Base-by-base conservation (phyloP, 176 grass and related monocot genomes). In the Metroxylon sagu region DNA sequence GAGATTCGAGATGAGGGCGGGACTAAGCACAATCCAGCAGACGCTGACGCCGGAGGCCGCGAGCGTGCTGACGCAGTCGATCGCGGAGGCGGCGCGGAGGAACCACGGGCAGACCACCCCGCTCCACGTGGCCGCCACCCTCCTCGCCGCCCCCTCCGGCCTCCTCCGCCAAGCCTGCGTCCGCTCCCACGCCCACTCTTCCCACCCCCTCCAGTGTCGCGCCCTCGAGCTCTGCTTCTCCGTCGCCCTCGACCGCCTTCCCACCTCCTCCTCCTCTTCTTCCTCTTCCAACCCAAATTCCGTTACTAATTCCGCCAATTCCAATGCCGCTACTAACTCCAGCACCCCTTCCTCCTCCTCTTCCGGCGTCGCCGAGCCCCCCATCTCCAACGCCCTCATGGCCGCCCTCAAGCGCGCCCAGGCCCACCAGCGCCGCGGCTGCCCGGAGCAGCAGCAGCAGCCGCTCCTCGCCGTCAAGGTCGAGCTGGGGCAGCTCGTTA, bases 1-100 rank as follows among this genome's bases (percentile, higher is more conserved):
- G 49, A 66, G 49, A 67, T 43, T 43, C 35, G 59, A 66, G 58
- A 95, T 95, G 90, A 89, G 90, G 86, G 71, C 82, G 43, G 90
- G 88, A 82, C 80, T 95, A 70, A 95, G 83, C 70, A 82, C 90
- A 76, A 86, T 89, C 69, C 90, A 89, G 51, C 90, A 95, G 62
- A 95, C 90, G 52, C 86, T 95, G 67, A 86, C 90, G 43, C 77
- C 80, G 64, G 86, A 89, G 52, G 90, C 80, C 27, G 90, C 90
- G 18, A 76, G 69, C 52, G 86, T 88, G 60, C 83, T 95, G 28
- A 57, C 70, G 52, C 77, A 74, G 7, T 87, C 90, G 16, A 81
- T 86, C 29, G 76, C 82, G n/a, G 90, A 90, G 71, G 90, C 90
- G 0, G 86, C 77, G 14, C 53, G 83, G 5, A 56, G 83, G 53